Evolutionary conservation across 495 filamentous ascomycete genomes (phyloP), one percentile per base, ranked within the genome.

Genomic region (Penicillium steckii): DNA sequence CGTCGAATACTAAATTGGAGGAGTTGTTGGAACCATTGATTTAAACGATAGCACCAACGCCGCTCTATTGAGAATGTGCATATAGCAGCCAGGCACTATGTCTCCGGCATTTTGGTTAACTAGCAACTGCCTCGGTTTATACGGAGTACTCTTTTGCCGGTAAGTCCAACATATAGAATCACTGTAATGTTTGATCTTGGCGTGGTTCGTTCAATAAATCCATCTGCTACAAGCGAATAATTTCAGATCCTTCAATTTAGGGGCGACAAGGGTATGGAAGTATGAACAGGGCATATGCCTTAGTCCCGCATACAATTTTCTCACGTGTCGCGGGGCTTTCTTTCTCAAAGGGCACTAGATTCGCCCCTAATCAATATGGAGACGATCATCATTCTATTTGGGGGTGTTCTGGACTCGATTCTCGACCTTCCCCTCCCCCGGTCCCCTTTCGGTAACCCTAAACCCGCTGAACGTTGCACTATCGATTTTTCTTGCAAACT

Each of bases 401-500:
- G 19, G n/a, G 23, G 27, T 38, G 42, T 37, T 52, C 50, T 52
- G 41, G 49, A 52, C 49, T 45, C 27, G 21, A 44, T 23, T 21
- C 32, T 35, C 32, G 32, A 35, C n/a, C 32, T 15, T 15, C 7
- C 13, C 24, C 35, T 24, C 23, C 10, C 30, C 21, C 32, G 26
- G 40, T 25, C 18, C 15, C 18, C 41, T 40, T 24, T 32, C 23
- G 22, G 51, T 26, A 42, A 18, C 45, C 19, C n/a, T 18, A 32
- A 52, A 37, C 37, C 22, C 19, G n/a, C 4, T 38, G 18, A 21
- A 48, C 51, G 51, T 53, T 53, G 51, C 21, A 47, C 44, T 41
- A 41, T 41, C 22, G 37, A 41, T 21, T 41, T 41, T 12, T 41
- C 15, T 23, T 41, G 37, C 18, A 41, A 41, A 41, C 17, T 12